Conservation (phyloP, 2,329 filamentous ascomycete genomes). For the Incumbomyces delicatus region DNA sequence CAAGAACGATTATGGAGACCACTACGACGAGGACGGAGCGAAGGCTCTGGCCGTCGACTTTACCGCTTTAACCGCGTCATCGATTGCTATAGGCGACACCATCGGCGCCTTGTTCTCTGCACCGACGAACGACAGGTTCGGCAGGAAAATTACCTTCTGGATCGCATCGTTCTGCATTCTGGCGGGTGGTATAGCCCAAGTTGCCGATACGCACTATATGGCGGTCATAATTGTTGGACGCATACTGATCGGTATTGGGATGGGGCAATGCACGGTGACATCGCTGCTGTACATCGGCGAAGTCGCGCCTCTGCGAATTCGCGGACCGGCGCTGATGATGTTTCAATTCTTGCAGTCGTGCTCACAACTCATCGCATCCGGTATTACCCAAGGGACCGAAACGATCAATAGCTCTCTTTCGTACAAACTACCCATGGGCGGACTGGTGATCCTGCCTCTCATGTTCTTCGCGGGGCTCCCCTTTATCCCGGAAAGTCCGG, state of each 20-base stretch:
- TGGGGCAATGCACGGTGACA: conserved; percentile 26
- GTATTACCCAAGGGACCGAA: conserved; percentile 24
- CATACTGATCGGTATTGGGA: conserved; percentile 23
- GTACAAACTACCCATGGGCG: conserved; percentile 24
- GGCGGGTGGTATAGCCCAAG: conserved; percentile 23
- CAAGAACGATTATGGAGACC: conserved; percentile 21
- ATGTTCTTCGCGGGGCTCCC: conserved; percentile 20
- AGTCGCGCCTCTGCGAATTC: conserved; percentile 22
- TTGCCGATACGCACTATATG: conserved; percentile 15
- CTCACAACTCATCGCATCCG: conserved; percentile 23
- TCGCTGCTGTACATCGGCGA: conserved; percentile 27
- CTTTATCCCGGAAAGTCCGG: conserved; percentile 23
- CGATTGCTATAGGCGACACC: conserved; percentile 33
- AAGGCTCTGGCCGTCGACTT: conserved; percentile 20
- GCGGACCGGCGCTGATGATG: conserved; percentile 24
- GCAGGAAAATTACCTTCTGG: conserved; percentile 28
- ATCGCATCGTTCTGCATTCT: conserved; percentile 27
- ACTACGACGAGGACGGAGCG: conserved; percentile 14
- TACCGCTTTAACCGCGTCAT: conserved; percentile 28
- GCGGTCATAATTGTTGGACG: conserved; percentile 23
- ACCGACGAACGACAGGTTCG: conserved; percentile 30
- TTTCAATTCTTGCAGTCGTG: conserved; percentile 25
- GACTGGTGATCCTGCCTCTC: conserved; percentile 20
- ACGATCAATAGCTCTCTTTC: conserved; percentile 18
- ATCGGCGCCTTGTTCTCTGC: conserved; percentile 28